Evolutionary conservation across 352 stramenopile genomes (phyloP).

Genomic region (Pythium pyrilobum): DNA sequence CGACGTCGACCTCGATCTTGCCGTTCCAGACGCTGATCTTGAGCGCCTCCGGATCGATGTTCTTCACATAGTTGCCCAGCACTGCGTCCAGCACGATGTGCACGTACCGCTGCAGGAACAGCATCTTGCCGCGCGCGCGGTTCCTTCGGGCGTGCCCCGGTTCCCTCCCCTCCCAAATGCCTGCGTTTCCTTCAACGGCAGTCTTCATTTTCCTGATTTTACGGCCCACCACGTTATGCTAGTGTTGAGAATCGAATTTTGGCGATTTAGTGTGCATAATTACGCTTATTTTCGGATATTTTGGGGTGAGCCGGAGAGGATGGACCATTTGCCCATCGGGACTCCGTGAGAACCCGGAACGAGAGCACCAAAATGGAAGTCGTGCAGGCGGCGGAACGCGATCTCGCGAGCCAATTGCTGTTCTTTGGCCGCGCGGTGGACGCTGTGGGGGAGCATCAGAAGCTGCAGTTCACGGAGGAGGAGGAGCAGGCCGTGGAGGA

Average conservation of each 20-base stretch:
- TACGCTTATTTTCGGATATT: background rate
- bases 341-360: background rate
- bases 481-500: constrained; percentile 65
- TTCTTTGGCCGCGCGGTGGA: constrained; percentile 43
- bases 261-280: background rate
- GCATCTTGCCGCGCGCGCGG: constrained; percentile 26
- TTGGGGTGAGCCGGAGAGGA: too few species aligned
- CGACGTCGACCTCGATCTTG: constrained; percentile 76
- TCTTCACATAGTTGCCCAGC: constrained; percentile 81
- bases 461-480: constrained; percentile 39
- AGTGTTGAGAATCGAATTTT: too few species aligned
- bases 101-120: constrained; percentile 78
- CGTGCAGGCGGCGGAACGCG: constrained; percentile 36
- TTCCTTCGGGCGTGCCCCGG: background rate
- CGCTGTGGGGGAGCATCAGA: constrained; percentile 16
- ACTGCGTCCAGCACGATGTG: constrained; percentile 79
- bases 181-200: constrained; percentile 3
- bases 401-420: constrained; percentile 36
- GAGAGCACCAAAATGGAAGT: constrained; percentile 26
- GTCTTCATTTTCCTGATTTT: constrained; percentile 3
- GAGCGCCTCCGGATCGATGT: constrained; percentile 79
- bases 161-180: background rate
- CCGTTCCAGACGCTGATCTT: constrained; percentile 85
- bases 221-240: background rate
- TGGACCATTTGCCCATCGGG: background rate